Evolutionary conservation across 2,329 filamentous ascomycete species (phyloP).

Genomic region (Xylariaceae sp.): DNA sequence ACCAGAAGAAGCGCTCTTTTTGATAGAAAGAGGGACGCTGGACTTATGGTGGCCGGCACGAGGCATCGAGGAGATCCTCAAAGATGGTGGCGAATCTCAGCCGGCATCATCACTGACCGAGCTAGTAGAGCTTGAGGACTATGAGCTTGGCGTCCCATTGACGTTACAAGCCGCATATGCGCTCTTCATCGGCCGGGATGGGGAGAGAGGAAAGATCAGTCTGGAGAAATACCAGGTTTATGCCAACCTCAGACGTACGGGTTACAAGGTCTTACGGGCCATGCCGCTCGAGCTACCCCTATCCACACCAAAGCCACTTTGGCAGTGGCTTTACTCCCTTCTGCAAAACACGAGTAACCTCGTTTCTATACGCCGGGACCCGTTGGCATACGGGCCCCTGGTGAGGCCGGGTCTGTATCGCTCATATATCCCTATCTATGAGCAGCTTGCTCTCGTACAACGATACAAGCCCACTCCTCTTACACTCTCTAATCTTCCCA

Average conservation of each 20-base stretch:
- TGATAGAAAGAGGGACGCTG: slow-evolving; percentile 80
- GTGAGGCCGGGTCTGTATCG: slow-evolving; percentile 60
- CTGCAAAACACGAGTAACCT: slow-evolving; percentile 24
- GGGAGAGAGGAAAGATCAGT: slow-evolving; percentile 52
- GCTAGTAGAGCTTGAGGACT: slow-evolving; percentile 35
- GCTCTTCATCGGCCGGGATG: slow-evolving; percentile 68
- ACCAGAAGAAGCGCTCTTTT: slow-evolving; percentile 85
- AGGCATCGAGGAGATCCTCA: slow-evolving; percentile 43
- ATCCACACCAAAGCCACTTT: slow-evolving; percentile 33
- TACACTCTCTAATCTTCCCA: slow-evolving; percentile 22
- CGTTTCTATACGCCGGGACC: slow-evolving; percentile 23
- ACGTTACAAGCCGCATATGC: slow-evolving; percentile 89
- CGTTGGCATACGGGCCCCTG: slow-evolving; percentile 48
- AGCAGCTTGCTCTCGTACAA: slow-evolving; percentile 67
- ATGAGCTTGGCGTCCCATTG: slow-evolving; percentile 68
- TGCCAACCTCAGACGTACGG: slow-evolving; percentile 72
- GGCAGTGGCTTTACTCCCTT: slow-evolving; percentile 51
- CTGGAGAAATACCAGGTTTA: slow-evolving; percentile 87
- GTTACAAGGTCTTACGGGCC: slow-evolving; percentile 75
- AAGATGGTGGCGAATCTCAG: slow-evolving; percentile 24
- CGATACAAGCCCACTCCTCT: slow-evolving; percentile 54
- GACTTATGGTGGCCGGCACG: slow-evolving; percentile 77
- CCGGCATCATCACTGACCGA: slow-evolving; percentile 27
- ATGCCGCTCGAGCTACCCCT: slow-evolving; percentile 33
- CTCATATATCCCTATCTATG: slow-evolving; percentile 66